phyloP scores from a whole-genome alignment of 257 asterid genomes.

The Anisodus acutangulus region DNA sequence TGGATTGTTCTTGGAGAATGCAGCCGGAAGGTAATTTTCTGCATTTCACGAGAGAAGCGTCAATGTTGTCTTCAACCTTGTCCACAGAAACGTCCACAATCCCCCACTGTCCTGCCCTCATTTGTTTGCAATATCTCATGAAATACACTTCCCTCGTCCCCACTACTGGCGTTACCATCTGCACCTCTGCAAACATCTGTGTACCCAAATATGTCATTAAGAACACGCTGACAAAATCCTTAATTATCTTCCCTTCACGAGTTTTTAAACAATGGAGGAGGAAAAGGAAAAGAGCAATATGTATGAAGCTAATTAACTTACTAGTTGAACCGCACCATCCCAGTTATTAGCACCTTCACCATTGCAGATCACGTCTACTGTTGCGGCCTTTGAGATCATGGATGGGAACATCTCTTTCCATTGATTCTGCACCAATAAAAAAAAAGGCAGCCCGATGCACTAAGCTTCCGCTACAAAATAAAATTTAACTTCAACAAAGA shows the following conservation, averaged over 20 bases:
- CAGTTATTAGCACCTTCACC: slow-evolving; percentile 64
- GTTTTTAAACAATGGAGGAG: background rate
- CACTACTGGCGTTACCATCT: slow-evolving; percentile 86
- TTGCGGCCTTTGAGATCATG: slow-evolving; percentile 71
- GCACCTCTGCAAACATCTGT: slow-evolving; percentile 89
- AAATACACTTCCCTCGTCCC: slow-evolving; percentile 78
- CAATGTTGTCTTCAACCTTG: slow-evolving; percentile 43
- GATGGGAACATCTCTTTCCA: slow-evolving; percentile 71
- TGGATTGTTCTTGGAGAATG: slow-evolving; percentile 74
- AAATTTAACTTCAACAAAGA: background rate
- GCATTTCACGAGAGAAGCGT: slow-evolving; percentile 63
- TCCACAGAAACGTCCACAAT: slow-evolving; percentile 66
- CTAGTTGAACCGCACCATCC: slow-evolving; percentile 83
- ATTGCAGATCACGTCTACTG: slow-evolving; percentile 59
- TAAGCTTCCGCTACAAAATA: background rate
- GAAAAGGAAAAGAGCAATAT: background rate
- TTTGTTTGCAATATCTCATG: slow-evolving; percentile 64
- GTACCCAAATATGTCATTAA: background rate
- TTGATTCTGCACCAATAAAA: slow-evolving; percentile 23
- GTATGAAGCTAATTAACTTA: slow-evolving; percentile 33
- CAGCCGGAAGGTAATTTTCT: slow-evolving; percentile 89
- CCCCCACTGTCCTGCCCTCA: slow-evolving; percentile 73
- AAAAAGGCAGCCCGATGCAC: too few relatives aligned
- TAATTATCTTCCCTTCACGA: background rate
- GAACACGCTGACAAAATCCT: background rate